Base-by-base conservation (phyloP, 139 green algal species). In the Tetradesmus lagerheimii region DNA sequence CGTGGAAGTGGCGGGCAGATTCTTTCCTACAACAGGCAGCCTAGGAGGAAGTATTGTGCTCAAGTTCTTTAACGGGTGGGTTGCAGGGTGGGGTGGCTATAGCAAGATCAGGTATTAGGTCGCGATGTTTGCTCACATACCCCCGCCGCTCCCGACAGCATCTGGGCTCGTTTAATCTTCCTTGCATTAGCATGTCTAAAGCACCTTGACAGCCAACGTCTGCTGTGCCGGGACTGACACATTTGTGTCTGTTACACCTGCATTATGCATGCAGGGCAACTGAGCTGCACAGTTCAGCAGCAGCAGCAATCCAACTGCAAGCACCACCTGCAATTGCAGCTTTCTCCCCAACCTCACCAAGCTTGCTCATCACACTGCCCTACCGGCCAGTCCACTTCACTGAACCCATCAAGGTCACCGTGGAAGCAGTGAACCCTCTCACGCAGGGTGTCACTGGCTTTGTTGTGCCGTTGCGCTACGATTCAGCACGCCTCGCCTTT, bases 371-470 rank as follows among this genome's bases (percentile, higher is more conserved):
- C 50, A 85, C 90, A 0, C 67, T 94, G 74, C 92, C 92, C 0
- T 82, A 86, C 45, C 62, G 92, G 29, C 77, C 77, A 8, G 37
- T 94, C n/a, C 86, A 86, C 41, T 15, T 74, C 4, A 86, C 91
- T 0, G 92, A 94, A 62, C 37, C 47, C 8, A 91, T 94, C 82
- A 90, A 84, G 25, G 89, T 91, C 45, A 93, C 89, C 9, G 20
- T 94, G 0, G 83, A 89, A 8, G 92, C 92, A 35, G 81, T 83
- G 11, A 90, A 92, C 41, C 50, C 81, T 31, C 41, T 62, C 16
- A 15, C 34, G 34, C 47, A 85, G 39, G 87, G 87, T 20, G 2
- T 93, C 27, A 90, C 80, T 25, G 76, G 91, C 75, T 92, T 87
- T 41, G 57, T 27, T 9, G 29, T 90, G 25, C 90, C 84, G 18